These are phyloP conservation scores for Ogataea paraovalis DNA, from an alignment of 805 yeast genomes.

Conservation along the genomic window DNA sequence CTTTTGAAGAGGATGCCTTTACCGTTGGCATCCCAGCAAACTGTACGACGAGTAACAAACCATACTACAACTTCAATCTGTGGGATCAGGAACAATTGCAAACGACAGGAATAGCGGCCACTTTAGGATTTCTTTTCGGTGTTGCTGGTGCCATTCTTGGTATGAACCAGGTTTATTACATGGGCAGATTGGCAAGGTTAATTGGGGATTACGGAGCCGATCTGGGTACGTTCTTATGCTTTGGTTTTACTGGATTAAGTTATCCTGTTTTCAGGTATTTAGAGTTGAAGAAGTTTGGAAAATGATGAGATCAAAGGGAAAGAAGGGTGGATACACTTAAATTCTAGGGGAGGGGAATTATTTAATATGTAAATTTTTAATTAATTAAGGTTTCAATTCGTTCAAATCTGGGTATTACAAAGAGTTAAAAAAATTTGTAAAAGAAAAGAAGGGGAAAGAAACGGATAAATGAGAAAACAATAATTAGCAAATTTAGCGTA, in stretches of 20 bases:
- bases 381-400: too few relatives aligned
- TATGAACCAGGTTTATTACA: constrained; percentile 83
- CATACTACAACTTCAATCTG: constrained; percentile 63
- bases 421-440: too few relatives aligned
- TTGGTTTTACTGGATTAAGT: constrained; percentile 62
- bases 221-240: constrained; percentile 73
- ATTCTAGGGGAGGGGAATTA: too few relatives aligned
- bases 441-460: too few relatives aligned
- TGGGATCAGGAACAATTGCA: constrained; percentile 64
- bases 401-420: too few relatives aligned
- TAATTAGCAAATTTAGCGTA: too few relatives aligned
- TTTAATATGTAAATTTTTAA: too few relatives aligned
- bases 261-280: constrained; percentile 64
- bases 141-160: constrained; percentile 81
- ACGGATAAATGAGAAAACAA: too few relatives aligned
- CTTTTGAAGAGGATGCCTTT: background rate
- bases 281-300: constrained; percentile 56
- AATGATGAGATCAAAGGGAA: constrained; percentile 1
- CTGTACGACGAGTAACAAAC: constrained; percentile 17
- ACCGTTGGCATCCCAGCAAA: constrained; percentile 11
- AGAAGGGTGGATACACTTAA: background rate
- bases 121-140: constrained; percentile 61
- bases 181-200: constrained; percentile 65
- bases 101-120: constrained; percentile 71
- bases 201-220: constrained; percentile 75